Evolutionary conservation across 257 asterid genomes (phyloP).

Genomic region (Rauvolfia tetraphylla): DNA sequence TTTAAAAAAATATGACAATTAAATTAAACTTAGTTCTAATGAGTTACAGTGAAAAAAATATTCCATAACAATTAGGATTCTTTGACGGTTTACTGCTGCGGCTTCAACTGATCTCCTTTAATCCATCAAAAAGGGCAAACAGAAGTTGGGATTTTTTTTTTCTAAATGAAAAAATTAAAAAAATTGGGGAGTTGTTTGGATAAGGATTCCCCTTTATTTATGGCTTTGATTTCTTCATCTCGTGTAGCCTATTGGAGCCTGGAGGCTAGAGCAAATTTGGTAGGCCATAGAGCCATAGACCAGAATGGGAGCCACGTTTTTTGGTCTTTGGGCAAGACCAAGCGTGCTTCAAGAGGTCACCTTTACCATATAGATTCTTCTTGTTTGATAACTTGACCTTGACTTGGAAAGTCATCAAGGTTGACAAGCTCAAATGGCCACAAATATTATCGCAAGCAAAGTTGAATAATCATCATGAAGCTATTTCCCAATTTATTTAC

Average conservation of each 20-base stretch:
- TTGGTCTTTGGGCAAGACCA: not conserved
- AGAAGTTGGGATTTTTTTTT: too few relatives aligned
- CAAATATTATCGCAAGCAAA: not conserved
- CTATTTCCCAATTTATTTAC: not conserved
- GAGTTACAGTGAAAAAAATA: too few relatives aligned
- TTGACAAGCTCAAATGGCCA: not conserved
- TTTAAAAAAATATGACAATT: too few relatives aligned
- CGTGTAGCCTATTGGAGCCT: not conserved
- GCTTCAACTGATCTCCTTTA: too few relatives aligned
- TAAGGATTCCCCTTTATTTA: constrained; percentile 1
- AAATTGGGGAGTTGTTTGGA: not conserved
- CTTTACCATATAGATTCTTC: not conserved
- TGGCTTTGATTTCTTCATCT: not conserved
- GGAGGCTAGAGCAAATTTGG: not conserved
- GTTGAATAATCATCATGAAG: not conserved
- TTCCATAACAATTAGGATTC: too few relatives aligned
- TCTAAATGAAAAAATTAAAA: too few relatives aligned
- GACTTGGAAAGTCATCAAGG: constrained; percentile 12
- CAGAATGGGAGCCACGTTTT: not conserved
- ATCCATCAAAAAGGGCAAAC: too few relatives aligned
- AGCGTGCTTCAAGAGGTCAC: not conserved
- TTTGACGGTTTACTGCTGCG: too few relatives aligned
- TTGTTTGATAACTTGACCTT: constrained; percentile 13
- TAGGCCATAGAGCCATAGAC: not conserved
- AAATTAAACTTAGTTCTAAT: too few relatives aligned